Evolutionary conservation across 257 asterid species (phyloP), one percentile per base, ranked within the genome.

Genomic region (Rhazya stricta): DNA sequence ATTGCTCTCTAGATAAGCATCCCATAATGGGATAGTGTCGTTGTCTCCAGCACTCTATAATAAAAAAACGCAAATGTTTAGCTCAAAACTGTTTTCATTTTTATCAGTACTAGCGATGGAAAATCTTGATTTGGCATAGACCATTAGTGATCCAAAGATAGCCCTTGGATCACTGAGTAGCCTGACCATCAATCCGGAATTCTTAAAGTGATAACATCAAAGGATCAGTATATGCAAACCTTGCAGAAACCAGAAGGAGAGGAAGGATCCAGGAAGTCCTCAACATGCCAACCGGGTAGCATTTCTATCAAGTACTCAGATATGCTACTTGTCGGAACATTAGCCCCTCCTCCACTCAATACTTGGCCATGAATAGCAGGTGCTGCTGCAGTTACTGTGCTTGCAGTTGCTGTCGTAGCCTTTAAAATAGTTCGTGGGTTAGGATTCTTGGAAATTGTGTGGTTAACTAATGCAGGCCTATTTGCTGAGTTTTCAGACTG

Each of bases 261-360:
- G 25, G 96, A 82, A 19, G 88, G 80, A 76, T 90, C 93, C 53
- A 94, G 86, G 63, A 94, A 83, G 45, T 94, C 97, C 68, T 94
- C 99, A 23, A 92, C 95, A 19, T 85, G 97, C 97, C 97, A 94
- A 3, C 97, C 96, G 0, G 99, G 99, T 18, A 92, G 56, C 77
- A 70, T 92, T 71, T 90, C 96, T 23, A 85, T 89, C 77, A 95
- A 76, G 74, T 92, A 92, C 76, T 94, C 99, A 0, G 99, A 90
- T 74, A 93, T 87, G 83, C 91, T 88, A 57, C 93, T 93, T 0
- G 91, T 81, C 0, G 81, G 77, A 43, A 11, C 68, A 43, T 71
- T 69, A 51, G 37, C 79, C 76, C 63, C 80, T 34, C 73, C 79
- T 21, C 72, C 76, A 53, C 43, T 78, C 74, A 77, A 73, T 74